Evolutionary conservation across 2,329 filamentous ascomycete species (phyloP), one percentile per base, ranked within the genome.

Genomic region (Aspergillus neoniger): DNA sequence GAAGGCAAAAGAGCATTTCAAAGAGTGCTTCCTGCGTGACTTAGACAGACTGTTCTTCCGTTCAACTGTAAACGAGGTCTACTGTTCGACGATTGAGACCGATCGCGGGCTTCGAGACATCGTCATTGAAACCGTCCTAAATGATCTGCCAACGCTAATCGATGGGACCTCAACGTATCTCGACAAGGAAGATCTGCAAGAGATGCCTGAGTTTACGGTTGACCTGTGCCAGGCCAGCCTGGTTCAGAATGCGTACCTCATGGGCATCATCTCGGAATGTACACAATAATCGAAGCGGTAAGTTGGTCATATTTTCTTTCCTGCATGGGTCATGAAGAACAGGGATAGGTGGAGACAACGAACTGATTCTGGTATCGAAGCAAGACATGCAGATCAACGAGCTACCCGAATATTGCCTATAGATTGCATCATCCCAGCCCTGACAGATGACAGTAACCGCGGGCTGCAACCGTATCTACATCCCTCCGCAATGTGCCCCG

Each of bases 1-100:
- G 7, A 57, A 50, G 28, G 54, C 43, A 10, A 57, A 57, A 32
- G 28, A 41, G 36, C 8, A 48, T 7, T 57, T 57, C 14, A 12
- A 48, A n/a, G 21, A n/a, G 12, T 17, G 25, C 6, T 50, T 57
- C 12, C 7, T 57, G 8, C 19, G 25, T 12, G 25, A 38, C 14
- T 8, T 12, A 17, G 10, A 36, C 32, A 36, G 12, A 14, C 10
- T 15, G 5, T 47, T 28, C 10, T 47, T 56, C 47, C n/a, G 25
- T 47, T 15, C 25, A 2, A 38, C 28, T 44, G 41, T 57, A 2
- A 15, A 12, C 7, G 25, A 57, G 9, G 43, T 57, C 19, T 57
- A 57, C n/a, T n/a, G n/a, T 14, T 50, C 43, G n/a, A 57, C 54
- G 23, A 21, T 28, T 8, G n/a, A 19, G 15, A 6, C 44, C 5